Evolutionary conservation across 345 rosid genomes (phyloP).

Genomic region (Iberis pinnata): DNA sequence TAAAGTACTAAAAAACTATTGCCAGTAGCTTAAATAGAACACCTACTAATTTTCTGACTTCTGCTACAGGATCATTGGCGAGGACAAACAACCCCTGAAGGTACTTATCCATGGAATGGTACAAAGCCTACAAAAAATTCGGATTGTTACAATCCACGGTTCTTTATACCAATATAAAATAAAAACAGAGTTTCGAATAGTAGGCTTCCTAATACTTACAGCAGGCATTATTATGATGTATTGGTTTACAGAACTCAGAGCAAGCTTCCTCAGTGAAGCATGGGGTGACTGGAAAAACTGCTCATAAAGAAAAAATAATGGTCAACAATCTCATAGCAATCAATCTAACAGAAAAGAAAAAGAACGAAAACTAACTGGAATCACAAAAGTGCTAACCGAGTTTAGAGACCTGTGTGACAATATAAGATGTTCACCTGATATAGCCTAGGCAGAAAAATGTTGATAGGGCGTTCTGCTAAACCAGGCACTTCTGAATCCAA

Average conservation of each 20-base stretch:
- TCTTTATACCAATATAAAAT: not conserved
- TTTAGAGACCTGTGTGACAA: not conserved
- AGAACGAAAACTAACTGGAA: conserved; percentile 16
- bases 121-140: conserved; percentile 58
- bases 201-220: conserved; percentile 45
- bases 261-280: conserved; percentile 68
- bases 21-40: too few relatives aligned
- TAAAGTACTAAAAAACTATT: too few relatives aligned
- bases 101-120: conserved; percentile 56
- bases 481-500: conserved; percentile 88
- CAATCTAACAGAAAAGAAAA: conserved; percentile 1
- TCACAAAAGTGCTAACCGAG: not conserved
- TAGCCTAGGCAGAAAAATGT: conserved; percentile 68
- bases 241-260: conserved; percentile 81
- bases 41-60: conserved; percentile 72
- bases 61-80: conserved; percentile 69
- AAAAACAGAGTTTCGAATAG: too few relatives aligned
- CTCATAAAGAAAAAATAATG: conserved; percentile 25
- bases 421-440: conserved; percentile 49
- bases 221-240: conserved; percentile 91
- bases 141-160: not conserved
- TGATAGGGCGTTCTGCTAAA: conserved; percentile 76
- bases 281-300: conserved; percentile 95
- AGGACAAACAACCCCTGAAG: conserved; percentile 89
- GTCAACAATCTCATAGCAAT: conserved; percentile 3